Conservation (phyloP, 345 rosid genomes). For the Diplotaxis tenuifolia region DNA sequence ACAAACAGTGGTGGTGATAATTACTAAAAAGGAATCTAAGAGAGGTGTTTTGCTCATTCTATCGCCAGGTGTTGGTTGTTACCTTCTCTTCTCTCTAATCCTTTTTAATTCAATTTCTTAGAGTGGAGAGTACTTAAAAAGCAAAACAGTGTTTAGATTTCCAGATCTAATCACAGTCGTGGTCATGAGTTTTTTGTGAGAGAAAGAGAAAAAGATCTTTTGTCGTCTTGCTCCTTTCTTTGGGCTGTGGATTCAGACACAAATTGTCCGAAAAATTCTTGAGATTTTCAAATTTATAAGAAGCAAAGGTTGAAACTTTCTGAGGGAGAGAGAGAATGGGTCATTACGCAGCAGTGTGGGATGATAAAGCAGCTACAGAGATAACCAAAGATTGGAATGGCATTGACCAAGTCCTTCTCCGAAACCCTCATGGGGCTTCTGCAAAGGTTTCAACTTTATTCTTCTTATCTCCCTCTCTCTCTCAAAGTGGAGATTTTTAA, state of each 20-base stretch:
- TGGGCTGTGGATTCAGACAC: not conserved
- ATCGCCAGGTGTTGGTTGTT: conserved; percentile 34
- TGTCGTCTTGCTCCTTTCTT: conserved; percentile 13
- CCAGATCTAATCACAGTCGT: conserved; percentile 27
- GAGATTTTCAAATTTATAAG: conserved; percentile 9
- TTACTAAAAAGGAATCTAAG: not conserved
- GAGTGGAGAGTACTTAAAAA: conserved; percentile 2
- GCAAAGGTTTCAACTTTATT: conserved; percentile 51
- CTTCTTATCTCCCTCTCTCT: not conserved
- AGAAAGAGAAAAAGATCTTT: conserved; percentile 12
- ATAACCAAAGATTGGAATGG: no score
- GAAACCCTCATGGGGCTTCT: conserved; percentile 75
- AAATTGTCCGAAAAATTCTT: conserved; percentile 23
- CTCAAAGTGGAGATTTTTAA: not conserved
- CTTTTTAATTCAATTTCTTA: not conserved
- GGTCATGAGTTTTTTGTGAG: conserved; percentile 33
- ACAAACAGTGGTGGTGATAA: conserved; percentile 2
- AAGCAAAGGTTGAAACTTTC: not conserved
- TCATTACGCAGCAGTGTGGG: conserved; percentile 80
- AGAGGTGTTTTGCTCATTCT: conserved; percentile 30
- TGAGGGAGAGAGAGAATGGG: conserved; percentile 52
- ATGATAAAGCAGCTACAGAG: no score
- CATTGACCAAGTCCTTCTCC: conserved; percentile 66
- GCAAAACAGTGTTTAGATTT: conserved; percentile 11
- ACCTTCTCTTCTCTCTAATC: not conserved